Conservation (phyloP, 2,329 filamentous ascomycete species). For the Penicillium sp. region DNA sequence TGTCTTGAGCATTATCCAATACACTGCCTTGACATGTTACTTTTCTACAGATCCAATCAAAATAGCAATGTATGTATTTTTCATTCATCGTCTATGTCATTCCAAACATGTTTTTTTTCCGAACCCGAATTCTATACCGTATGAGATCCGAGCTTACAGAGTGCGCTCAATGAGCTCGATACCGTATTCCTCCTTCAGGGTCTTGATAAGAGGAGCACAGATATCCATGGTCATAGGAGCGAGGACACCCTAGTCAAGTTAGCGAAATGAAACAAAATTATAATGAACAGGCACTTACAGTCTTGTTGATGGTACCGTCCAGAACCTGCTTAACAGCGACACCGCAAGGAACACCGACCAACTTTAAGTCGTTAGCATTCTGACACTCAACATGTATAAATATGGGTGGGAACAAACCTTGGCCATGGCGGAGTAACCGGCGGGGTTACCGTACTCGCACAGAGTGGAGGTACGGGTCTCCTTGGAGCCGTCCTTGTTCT, state of each 20-base stretch:
- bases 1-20: too few species aligned
- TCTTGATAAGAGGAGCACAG: conserved; percentile 72
- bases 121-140: background rate
- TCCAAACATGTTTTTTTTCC: conserved; percentile 1
- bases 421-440: conserved; percentile 82
- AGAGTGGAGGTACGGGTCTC: conserved; percentile 81
- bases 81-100: conserved; percentile 14
- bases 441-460: conserved; percentile 76
- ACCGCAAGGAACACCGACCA: conserved; percentile 72
- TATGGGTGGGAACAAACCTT: conserved; percentile 49
- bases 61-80: conserved; percentile 9
- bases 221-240: conserved; percentile 75
- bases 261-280: background rate
- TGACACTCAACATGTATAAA: background rate
- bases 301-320: conserved; percentile 70
- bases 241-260: conserved; percentile 59
- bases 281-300: conserved; percentile 37
- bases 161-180: conserved; percentile 73
- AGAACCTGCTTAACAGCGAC: conserved; percentile 79
- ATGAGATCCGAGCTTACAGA: conserved; percentile 30
- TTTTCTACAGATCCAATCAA: background rate
- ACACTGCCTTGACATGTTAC: too few species aligned
- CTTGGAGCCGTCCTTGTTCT: conserved; percentile 74
- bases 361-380: background rate
- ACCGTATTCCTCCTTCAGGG: conserved; percentile 75